Evolutionary conservation across 2,329 filamentous ascomycete genomes (phyloP).

Genomic region (Grosmannia huntii): DNA sequence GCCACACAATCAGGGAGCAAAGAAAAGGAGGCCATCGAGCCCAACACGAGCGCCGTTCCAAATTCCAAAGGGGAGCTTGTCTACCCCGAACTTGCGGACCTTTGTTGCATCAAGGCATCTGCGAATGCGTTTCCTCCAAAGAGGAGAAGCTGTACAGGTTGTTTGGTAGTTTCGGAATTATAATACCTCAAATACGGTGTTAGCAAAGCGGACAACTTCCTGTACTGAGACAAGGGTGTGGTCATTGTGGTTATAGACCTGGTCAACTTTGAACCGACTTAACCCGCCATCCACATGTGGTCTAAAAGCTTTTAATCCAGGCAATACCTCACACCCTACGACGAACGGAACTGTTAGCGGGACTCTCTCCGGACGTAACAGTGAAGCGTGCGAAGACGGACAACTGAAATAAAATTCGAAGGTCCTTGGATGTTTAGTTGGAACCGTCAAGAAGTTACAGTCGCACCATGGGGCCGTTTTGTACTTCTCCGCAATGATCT

Average conservation of each 20-base stretch:
- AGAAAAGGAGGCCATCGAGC: constrained; percentile 25
- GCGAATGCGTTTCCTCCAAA: constrained; percentile 17
- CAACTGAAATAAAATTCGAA: background rate
- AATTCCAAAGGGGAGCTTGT: constrained; percentile 20
- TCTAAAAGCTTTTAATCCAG: constrained; percentile 9
- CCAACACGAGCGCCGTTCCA: constrained; percentile 21
- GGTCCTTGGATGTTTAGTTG: background rate
- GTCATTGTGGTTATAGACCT: constrained; percentile 20
- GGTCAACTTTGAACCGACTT: constrained; percentile 26
- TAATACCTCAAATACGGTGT: constrained; percentile 13
- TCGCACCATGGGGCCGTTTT: constrained; percentile 8
- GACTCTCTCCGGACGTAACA: constrained; percentile 28
- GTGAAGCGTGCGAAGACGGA: constrained; percentile 15
- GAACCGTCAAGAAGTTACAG: background rate
- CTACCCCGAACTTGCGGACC: constrained; percentile 27
- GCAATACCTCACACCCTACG: constrained; percentile 15
- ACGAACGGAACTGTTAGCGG: constrained; percentile 33
- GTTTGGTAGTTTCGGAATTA: constrained; percentile 27
- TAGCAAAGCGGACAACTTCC: constrained; percentile 12
- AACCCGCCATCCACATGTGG: constrained; percentile 15
- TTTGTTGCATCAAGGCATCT: constrained; percentile 16
- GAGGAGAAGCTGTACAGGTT: constrained; percentile 22
- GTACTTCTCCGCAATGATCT: background rate
- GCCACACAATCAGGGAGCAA: constrained; percentile 28
- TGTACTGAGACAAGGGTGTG: constrained; percentile 4